Percentiles rank a stretch among this genome's conserved stretches.
Evolutionary conservation across 306 rosid genomes (phyloP).

Genomic region (Dryas octopetala): DNA sequence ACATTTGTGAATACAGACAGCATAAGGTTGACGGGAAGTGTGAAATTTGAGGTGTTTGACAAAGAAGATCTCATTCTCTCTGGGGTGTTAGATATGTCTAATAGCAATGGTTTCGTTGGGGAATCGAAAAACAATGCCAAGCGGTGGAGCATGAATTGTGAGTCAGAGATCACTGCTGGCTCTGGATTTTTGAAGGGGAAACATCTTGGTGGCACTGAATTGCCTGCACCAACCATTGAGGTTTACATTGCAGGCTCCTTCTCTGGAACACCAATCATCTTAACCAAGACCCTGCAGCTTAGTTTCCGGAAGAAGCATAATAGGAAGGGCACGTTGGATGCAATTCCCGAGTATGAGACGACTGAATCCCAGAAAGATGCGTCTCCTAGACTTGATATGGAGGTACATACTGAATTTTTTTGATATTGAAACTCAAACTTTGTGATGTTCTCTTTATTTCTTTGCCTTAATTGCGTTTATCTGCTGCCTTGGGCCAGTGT

Average conservation of each 20-base stretch:
- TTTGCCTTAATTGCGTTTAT: constrained; percentile 4
- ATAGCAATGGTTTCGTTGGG: constrained; percentile 50
- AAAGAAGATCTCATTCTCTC: constrained; percentile 67
- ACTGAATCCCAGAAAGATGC: constrained; percentile 55
- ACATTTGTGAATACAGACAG: constrained; percentile 86
- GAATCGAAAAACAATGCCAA: constrained; percentile 50
- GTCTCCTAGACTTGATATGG: constrained; percentile 45
- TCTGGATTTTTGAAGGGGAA: constrained; percentile 68
- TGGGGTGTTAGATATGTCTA: constrained; percentile 72
- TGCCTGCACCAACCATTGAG: constrained; percentile 63
- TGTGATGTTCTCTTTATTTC: constrained; percentile 2
- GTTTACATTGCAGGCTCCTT: constrained; percentile 88
- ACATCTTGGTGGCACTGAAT: constrained; percentile 46
- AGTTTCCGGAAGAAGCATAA: constrained; percentile 55
- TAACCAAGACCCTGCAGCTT: constrained; percentile 72
- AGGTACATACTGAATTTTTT: constrained; percentile 45
- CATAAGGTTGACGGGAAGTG: constrained; percentile 70
- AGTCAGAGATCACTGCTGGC: constrained; percentile 46
- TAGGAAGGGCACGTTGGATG: constrained; percentile 59
- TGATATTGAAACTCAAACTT: constrained; percentile 12
- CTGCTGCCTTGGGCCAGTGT: constrained; percentile 1
- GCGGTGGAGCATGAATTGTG: constrained; percentile 81
- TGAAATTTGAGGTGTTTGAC: constrained; percentile 77
- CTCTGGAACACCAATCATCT: constrained; percentile 72
- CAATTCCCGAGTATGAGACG: constrained; percentile 77